Base-by-base conservation (phyloP, 805 yeast genomes). In the Spathaspora hagerdaliae region DNA sequence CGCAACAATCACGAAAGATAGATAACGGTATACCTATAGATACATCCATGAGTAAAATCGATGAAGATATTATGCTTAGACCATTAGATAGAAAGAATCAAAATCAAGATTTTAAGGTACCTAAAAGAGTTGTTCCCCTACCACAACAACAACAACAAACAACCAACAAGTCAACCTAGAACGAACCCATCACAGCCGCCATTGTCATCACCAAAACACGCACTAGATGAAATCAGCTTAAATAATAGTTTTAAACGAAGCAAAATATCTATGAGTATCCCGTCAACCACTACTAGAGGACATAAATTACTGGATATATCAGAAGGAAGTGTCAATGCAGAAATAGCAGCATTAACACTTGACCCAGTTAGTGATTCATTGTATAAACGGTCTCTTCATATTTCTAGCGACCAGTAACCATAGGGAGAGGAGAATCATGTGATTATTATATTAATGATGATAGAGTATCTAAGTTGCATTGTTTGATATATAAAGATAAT, bases 391-490 rank as follows among this genome's bases (percentile, higher is more conserved):
- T 76, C 79, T 2, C 72, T 87, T 6, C 69, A 72, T 47, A 70
- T 90, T n/a, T 76, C 81, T 31, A 90, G 85, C 87, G 87, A 27
- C 73, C 79, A 39, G 80, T 82, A 7, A 74, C 82, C 45, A 75
- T 92, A 44, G 98, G 99, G 1, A 71, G 98, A 32, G 76, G 78
- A 19, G 78, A 74, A 15, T 78, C 74, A 2, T 78, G 87, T 48
- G 82, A 86, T 57, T 74, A 79, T 31, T 71, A 70, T 37, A 77
- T 87, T 13, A 69, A 77, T 31, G 97, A 91, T 53, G 85, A 77
- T 53, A 67, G 97, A 39, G 76, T 92, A 55, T 91, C 97, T 2
- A 87, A 89, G 51, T 73, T 83, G 1, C 98, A 94, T 63, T 90
- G 97, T 61, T 67, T 82, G 29, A 69, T 92, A 11, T 55, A 73